A percentile compares a stretch with the other conserved stretches of the same genome.
Evolutionary conservation across 78 protist species (phyloP).

Genomic region (Chrysochromulina parva): DNA sequence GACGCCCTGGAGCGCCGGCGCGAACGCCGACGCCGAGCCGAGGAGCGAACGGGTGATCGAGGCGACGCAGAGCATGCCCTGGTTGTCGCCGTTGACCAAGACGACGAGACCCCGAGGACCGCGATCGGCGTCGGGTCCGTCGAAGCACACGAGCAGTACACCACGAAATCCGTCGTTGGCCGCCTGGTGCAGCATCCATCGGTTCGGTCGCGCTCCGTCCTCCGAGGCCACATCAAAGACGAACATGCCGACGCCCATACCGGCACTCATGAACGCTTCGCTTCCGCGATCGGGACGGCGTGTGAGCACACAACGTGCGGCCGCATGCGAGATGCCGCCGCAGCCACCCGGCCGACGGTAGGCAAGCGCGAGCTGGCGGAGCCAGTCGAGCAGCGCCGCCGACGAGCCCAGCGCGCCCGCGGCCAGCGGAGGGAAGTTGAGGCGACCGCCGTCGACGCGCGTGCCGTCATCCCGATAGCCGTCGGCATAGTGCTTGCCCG

Average conservation of each 20-base stretch:
- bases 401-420: not conserved
- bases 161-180: not conserved
- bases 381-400: not conserved
- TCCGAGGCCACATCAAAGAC: not conserved
- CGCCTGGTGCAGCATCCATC: constrained; percentile 15
- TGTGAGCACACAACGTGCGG: not conserved
- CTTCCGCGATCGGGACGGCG: not conserved
- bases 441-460: not conserved
- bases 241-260: not conserved
- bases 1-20: not conserved
- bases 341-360: not conserved
- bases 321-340: not conserved
- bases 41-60: not conserved
- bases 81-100: not conserved
- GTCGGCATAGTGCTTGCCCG: not conserved
- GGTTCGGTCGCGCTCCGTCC: not conserved
- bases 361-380: not conserved
- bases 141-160: not conserved
- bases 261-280: not conserved
- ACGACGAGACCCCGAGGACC: not conserved
- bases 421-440: not conserved
- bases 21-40: not conserved
- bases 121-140: not conserved
- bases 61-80: not conserved
- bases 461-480: not conserved